A percentile compares a stretch with the other conserved stretches of the same genome.
Conservation (phyloP, 2,329 filamentous ascomycete genomes). For the Cercospora sojina region DNA sequence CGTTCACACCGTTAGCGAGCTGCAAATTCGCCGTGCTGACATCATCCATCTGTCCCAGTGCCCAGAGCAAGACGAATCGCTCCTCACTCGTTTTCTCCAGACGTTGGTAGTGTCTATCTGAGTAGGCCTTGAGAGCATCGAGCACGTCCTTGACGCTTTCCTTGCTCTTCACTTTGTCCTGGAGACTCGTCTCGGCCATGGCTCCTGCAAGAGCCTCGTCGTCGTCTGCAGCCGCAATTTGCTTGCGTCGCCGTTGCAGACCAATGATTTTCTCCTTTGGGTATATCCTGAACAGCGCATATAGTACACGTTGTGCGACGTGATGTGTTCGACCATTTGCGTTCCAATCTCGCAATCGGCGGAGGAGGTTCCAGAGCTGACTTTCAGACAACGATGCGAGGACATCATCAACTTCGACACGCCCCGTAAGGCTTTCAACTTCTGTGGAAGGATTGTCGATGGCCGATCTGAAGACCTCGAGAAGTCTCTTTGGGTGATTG, state of each 20-base stretch:
- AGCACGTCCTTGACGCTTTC: constrained; percentile 78
- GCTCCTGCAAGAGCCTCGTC: constrained; percentile 34
- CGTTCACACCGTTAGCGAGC: constrained; percentile 21
- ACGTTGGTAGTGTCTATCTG: constrained; percentile 86
- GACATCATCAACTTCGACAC: constrained; percentile 74
- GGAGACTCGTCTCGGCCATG: constrained; percentile 37
- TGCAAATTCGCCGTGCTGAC: constrained; percentile 39
- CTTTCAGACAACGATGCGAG: constrained; percentile 75
- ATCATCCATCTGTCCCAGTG: constrained; percentile 86
- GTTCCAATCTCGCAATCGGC: constrained; percentile 92
- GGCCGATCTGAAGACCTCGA: constrained; percentile 79
- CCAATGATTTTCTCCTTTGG: constrained; percentile 71
- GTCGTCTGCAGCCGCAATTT: constrained; percentile 25
- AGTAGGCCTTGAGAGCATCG: constrained; percentile 84
- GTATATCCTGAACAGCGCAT: constrained; percentile 75
- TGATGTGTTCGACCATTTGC: constrained; percentile 85
- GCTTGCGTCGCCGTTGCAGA: constrained; percentile 35
- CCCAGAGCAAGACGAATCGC: constrained; percentile 92
- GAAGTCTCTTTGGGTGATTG: constrained; percentile 86
- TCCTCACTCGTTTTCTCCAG: constrained; percentile 90
- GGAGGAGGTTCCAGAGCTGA: constrained; percentile 78
- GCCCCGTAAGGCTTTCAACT: constrained; percentile 61
- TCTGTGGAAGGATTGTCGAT: constrained; percentile 64
- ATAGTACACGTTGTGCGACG: constrained; percentile 81
- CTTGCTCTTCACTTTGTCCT: constrained; percentile 46